These are phyloP conservation scores for Hypoxylon trugodes DNA, from an alignment of 495 filamentous ascomycete species.

Conservation along the genomic window DNA sequence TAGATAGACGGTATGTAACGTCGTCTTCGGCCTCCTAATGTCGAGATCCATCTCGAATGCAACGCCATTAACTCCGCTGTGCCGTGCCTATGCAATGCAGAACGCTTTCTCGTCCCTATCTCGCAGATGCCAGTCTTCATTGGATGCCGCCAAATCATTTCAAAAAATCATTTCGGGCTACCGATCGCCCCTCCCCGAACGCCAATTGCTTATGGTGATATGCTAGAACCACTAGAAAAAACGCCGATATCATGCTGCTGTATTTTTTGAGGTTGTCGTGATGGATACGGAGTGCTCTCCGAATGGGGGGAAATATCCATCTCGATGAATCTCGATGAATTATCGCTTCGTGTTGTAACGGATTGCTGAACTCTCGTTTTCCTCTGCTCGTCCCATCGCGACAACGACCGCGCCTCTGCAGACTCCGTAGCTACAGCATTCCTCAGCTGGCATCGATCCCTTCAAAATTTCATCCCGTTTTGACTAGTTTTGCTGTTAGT, in stretches of 20 bases:
- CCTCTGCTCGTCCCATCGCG: slow-evolving; percentile 37
- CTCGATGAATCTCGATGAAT: slow-evolving; percentile 14
- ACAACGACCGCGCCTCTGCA: slow-evolving; percentile 58
- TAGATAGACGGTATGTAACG: slow-evolving; percentile 33
- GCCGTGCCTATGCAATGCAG: slow-evolving; percentile 38
- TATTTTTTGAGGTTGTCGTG: slow-evolving; percentile 3
- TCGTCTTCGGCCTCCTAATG: too few species aligned
- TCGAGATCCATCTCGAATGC: slow-evolving; percentile 26
- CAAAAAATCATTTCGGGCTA: slow-evolving; percentile 12
- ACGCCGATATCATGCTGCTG: slow-evolving; percentile 35
- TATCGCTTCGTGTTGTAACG: slow-evolving; percentile 33
- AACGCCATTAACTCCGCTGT: slow-evolving; percentile 29
- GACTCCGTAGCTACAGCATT: slow-evolving; percentile 59
- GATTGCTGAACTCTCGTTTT: slow-evolving; percentile 28
- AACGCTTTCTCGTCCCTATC: slow-evolving; percentile 23
- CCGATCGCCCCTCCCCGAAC: slow-evolving; percentile 25
- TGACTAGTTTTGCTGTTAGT: slow-evolving; percentile 42
- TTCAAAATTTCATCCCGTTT: slow-evolving; percentile 57
- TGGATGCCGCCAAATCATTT: slow-evolving; percentile 14
- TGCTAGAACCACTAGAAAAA: slow-evolving; percentile 28
- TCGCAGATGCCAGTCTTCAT: slow-evolving; percentile 15
- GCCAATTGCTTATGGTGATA: slow-evolving; percentile 17
- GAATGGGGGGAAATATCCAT: neutral
- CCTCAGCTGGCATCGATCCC: slow-evolving; percentile 54
- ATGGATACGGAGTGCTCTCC: neutral